phyloP scores from a whole-genome alignment of 192 early-diverging fungal genomes.

The Lunasporangiospora selenospora region DNA sequence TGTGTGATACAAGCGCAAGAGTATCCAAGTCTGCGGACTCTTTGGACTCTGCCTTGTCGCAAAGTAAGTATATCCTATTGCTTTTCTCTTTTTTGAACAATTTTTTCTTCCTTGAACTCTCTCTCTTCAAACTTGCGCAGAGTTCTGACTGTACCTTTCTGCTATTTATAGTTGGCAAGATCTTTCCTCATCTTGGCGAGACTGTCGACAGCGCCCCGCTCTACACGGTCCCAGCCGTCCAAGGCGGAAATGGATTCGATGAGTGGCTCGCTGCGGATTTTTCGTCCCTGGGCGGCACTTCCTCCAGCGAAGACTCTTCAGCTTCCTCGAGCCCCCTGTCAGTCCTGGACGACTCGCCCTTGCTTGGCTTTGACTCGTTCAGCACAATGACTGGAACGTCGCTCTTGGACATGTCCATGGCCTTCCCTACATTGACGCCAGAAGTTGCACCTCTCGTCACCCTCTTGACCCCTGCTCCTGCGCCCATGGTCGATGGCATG shows the following conservation, averaged over 20 bases:
- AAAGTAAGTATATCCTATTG: constrained; percentile 34
- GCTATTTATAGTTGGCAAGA: constrained; percentile 29
- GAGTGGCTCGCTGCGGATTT: constrained; percentile 44
- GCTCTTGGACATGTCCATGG: constrained; percentile 36
- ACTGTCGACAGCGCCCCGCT: constrained; percentile 10
- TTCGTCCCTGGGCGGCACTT: constrained; percentile 9
- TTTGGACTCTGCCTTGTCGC: constrained; percentile 44
- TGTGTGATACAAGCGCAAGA: constrained; percentile 44
- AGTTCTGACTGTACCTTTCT: too few relatives aligned
- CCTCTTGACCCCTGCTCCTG: neutral
- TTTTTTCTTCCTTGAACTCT: too few relatives aligned
- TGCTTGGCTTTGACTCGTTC: constrained; percentile 44
- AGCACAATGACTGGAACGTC: constrained; percentile 14
- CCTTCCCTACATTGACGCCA: constrained; percentile 1
- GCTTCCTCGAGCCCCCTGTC: constrained; percentile 39
- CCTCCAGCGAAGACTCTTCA: neutral
- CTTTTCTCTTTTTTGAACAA: too few relatives aligned
- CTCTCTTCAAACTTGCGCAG: too few relatives aligned
- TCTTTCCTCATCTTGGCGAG: constrained; percentile 1
- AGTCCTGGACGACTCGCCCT: constrained; percentile 29
- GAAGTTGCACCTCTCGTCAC: too few relatives aligned
- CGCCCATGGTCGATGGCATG: neutral
- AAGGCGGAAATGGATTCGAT: constrained; percentile 34
- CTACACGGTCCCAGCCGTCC: constrained; percentile 2
- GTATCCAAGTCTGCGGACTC: constrained; percentile 42